Evolutionary conservation across 805 yeast species (phyloP), one percentile per base, ranked within the genome.

Genomic region (Saturnispora hagleri): DNA sequence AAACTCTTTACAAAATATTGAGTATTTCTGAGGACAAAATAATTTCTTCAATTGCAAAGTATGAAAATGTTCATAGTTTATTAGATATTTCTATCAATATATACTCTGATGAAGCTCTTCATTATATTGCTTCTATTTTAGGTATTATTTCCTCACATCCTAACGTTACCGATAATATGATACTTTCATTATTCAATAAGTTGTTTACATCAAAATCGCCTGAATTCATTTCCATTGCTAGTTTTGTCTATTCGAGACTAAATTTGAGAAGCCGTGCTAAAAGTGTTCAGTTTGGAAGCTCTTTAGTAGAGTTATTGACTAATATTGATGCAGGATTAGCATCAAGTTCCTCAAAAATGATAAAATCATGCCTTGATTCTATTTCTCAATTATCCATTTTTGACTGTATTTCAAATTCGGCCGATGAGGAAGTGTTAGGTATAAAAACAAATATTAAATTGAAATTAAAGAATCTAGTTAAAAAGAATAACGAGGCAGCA

Each of bases 401-500:
- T 64, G 81, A 81, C 4, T 69, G 68, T 7, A 56, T 78, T 13
- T 51, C 49, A 6, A 27, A 61, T 6, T 51, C 60, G 10, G 57
- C 57, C 8, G 57, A 60, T 1, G 18, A 24, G 9, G 38, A 41
- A 2, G 53, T 70, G 5, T 56, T 57, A 0, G 46, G 58, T 0
- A 55, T 62, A 41, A 59, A 65, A 27, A 46, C 27, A 0, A 53
- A 55, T 2, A 60, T 78, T 8, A 53, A 62, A 4, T 67, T 63
- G 0, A 24, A 52, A 5, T 42, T 77, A 8, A 62, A 65, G 41
- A 66, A 72, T 0, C 69, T 70, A 43, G 78, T 79, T 6, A 76
- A 79, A 55, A 78, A 76, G 56, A 69, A 72, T 17, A 38, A 51
- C 55, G 95, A 87, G 55, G 69, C 63, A 31, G 76, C 89, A 0